These are phyloP conservation scores for Lodderomyces theae DNA, from an alignment of 1,139 yeast genomes.

Conservation along the genomic window DNA sequence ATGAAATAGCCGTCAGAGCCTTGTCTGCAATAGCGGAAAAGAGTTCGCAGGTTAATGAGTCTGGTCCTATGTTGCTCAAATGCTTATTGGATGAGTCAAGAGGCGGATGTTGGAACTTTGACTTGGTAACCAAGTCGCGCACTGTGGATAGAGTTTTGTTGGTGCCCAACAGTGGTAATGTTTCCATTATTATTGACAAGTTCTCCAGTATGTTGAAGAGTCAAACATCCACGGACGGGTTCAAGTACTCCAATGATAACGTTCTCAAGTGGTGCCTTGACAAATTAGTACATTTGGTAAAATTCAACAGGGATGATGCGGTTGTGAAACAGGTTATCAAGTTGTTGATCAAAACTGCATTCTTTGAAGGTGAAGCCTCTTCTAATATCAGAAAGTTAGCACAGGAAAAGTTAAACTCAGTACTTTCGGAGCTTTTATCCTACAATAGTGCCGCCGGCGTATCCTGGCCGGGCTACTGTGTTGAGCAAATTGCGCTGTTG, in stretches of 20 bases:
- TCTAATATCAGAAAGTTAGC: slow-evolving; percentile 28
- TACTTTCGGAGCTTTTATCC: slow-evolving; percentile 58
- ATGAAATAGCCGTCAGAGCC: slow-evolving; percentile 61
- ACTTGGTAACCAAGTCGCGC: slow-evolving; percentile 71
- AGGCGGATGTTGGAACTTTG: slow-evolving; percentile 74
- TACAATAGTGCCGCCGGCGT: slow-evolving; percentile 38
- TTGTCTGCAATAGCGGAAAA: slow-evolving; percentile 44
- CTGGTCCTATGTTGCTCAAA: slow-evolving; percentile 39
- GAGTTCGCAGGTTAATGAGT: slow-evolving; percentile 38
- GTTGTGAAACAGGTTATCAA: slow-evolving; percentile 47
- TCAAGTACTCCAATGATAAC: slow-evolving; percentile 35
- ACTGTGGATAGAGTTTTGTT: slow-evolving; percentile 54
- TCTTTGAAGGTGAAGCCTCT: slow-evolving; percentile 40
- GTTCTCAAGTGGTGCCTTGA: slow-evolving; percentile 68
- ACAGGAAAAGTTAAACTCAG: slow-evolving; percentile 58
- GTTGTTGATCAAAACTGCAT: slow-evolving; percentile 53
- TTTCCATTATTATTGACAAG: slow-evolving; percentile 11
- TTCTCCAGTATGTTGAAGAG: slow-evolving; percentile 25
- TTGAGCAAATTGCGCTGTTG: slow-evolving; percentile 26
- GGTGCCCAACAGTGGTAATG: slow-evolving; percentile 16
- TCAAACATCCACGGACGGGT: slow-evolving; percentile 17
- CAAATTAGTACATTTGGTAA: slow-evolving; percentile 55
- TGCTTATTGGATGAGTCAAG: slow-evolving; percentile 46
- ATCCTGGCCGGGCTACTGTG: slow-evolving; percentile 60
- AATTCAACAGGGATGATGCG: slow-evolving; percentile 40